Percentiles rank a stretch among this genome's conserved stretches.
These are phyloP conservation scores for Corinectria fuckeliana DNA, from an alignment of 2,329 filamentous ascomycete species.

Conservation along the genomic window DNA sequence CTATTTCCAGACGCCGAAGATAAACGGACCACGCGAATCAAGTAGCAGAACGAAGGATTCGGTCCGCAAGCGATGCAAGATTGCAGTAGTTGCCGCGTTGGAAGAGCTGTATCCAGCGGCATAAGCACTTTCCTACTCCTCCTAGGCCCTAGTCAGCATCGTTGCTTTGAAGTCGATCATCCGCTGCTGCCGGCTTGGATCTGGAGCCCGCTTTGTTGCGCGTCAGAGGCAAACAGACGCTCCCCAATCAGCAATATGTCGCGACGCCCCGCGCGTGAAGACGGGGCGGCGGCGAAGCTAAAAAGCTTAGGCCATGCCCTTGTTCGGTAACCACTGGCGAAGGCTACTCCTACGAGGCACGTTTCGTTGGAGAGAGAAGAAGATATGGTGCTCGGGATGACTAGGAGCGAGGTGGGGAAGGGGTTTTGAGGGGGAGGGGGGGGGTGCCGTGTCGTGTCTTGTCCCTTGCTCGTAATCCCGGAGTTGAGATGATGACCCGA, in stretches of 20 bases:
- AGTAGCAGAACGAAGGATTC: not conserved
- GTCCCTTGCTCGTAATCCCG: not conserved
- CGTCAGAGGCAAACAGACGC: not conserved
- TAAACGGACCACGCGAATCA: slow-evolving; percentile 1
- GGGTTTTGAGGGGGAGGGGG: too few relatives aligned
- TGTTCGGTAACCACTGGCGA: slow-evolving; percentile 1
- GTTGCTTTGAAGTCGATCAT: slow-evolving; percentile 11
- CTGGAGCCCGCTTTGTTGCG: not conserved
- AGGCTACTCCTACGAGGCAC: not conserved
- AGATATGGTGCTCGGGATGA: not conserved
- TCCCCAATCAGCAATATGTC: not conserved
- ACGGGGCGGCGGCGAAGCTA: slow-evolving; percentile 1
- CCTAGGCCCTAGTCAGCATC: slow-evolving; percentile 1
- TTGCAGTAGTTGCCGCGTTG: not conserved
- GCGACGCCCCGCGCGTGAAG: not conserved
- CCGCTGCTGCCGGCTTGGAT: slow-evolving; percentile 10
- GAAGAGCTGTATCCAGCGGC: not conserved
- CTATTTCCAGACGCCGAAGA: not conserved
- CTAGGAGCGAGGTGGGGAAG: not conserved
- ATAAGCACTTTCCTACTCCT: not conserved
- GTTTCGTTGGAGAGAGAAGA: slow-evolving; percentile 9
- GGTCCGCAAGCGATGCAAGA: slow-evolving; percentile 3
- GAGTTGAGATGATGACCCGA: not conserved
- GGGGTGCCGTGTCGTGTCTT: not conserved
- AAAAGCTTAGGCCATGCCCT: slow-evolving; percentile 6